phyloP scores from a whole-genome alignment of 495 filamentous ascomycete genomes.

The Penicillium steckii region DNA sequence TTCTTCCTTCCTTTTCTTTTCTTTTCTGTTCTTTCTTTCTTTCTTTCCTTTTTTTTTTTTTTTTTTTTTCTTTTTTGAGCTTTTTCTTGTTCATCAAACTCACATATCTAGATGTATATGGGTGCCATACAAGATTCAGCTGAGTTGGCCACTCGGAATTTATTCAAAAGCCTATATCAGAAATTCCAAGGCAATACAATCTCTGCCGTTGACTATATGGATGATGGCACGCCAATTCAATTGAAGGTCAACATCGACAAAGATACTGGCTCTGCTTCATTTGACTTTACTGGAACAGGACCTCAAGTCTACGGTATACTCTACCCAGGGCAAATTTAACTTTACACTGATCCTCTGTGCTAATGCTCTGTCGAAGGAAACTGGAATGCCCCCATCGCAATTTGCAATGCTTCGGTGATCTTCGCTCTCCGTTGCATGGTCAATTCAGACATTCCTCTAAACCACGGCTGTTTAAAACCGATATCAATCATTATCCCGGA shows the following conservation, averaged over 20 bases:
- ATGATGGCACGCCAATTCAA: conserved; percentile 82
- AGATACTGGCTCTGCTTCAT: conserved; percentile 75
- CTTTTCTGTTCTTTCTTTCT: too few species aligned
- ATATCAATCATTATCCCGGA: conserved; percentile 77
- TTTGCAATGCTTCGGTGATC: conserved; percentile 61
- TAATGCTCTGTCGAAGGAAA: conserved; percentile 44
- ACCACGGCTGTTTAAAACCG: conserved; percentile 87
- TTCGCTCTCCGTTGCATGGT: conserved; percentile 88
- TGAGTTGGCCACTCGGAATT: conserved; percentile 69
- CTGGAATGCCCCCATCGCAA: conserved; percentile 84
- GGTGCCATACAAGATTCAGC: conserved; percentile 85
- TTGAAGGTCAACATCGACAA: conserved; percentile 77
- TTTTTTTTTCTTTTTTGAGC: too few species aligned
- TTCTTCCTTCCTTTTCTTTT: too few species aligned
- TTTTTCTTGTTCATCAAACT: too few species aligned
- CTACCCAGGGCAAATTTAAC: not conserved
- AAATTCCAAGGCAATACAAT: not conserved
- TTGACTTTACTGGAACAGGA: conserved; percentile 81
- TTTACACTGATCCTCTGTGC: not conserved
- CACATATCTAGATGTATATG: conserved; percentile 50
- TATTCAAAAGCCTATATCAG: conserved; percentile 55
- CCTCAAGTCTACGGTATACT: conserved; percentile 76
- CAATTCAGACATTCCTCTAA: conserved; percentile 84
- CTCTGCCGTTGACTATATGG: conserved; percentile 77
- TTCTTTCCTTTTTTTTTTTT: too few species aligned